These are phyloP conservation scores for Westerdykella ornata DNA, from an alignment of 2,329 filamentous ascomycete genomes.

Conservation along the genomic window DNA sequence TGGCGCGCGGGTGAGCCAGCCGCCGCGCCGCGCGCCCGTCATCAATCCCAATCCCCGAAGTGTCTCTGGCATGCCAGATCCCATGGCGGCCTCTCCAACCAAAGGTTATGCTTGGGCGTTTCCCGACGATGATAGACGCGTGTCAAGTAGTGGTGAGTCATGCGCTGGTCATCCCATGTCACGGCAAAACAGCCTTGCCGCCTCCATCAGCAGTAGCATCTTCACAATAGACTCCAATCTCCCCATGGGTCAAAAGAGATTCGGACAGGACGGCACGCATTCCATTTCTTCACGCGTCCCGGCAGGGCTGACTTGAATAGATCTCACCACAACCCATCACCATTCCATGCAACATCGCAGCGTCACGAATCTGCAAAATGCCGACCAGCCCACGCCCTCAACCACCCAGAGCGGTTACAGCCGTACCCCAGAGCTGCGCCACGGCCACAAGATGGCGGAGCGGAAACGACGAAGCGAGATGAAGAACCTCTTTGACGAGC, in stretches of 20 bases:
- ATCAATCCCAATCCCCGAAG: slow-evolving; percentile 63
- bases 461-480: slow-evolving; percentile 78
- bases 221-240: slow-evolving; percentile 68
- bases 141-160: slow-evolving; percentile 45
- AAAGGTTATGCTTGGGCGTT: slow-evolving; percentile 82
- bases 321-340: slow-evolving; percentile 55
- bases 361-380: slow-evolving; percentile 57
- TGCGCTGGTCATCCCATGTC: slow-evolving; percentile 52
- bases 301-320: slow-evolving; percentile 26
- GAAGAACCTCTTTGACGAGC: slow-evolving; percentile 78
- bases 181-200: slow-evolving; percentile 67
- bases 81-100: slow-evolving; percentile 65
- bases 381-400: slow-evolving; percentile 43
- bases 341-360: slow-evolving; percentile 71
- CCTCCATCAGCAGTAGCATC: slow-evolving; percentile 72
- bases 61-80: slow-evolving; percentile 57
- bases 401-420: slow-evolving; percentile 61
- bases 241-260: slow-evolving; percentile 62
- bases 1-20: slow-evolving; percentile 29
- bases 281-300: slow-evolving; percentile 5
- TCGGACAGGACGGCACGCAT: slow-evolving; percentile 54
- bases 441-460: slow-evolving; percentile 81
- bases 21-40: slow-evolving; percentile 59
- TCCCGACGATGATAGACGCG: slow-evolving; percentile 58
- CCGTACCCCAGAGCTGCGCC: slow-evolving; percentile 70